Base-by-base conservation (phyloP, 345 rosid species). In the Viola odorata region DNA sequence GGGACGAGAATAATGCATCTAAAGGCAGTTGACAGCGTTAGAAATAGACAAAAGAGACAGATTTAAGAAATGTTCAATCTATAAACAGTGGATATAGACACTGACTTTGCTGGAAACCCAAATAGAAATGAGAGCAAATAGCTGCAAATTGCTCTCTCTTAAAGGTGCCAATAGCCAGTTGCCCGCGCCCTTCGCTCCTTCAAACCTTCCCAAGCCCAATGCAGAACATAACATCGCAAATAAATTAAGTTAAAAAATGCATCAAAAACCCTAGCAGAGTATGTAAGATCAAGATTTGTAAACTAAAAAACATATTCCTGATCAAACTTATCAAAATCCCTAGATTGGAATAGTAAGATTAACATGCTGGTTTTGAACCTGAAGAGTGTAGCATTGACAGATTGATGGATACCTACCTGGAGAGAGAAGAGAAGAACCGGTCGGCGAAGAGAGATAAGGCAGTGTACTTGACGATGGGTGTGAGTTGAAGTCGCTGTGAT, bases 91-190 rank as follows among this genome's bases (percentile, higher is more conserved):
- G 32, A 23, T 36, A 12, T 42, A 42, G 13, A 47, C 5, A 52
- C 80, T 58, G 47, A 85, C 95, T 78, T 88, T 88, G 75, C 84
- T 85, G 8, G 95, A 82, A 69, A 86, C 72, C 96, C 96, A 88
- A 12, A 86, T 41, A 23, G 91, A 78, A 75, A 84, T 52, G 12
- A 88, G 87, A 5, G 75, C 81, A 78, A 86, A 88, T 12, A 88
- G 62, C 76, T 86, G 91, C 75, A 88, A 60, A 77, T 81, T 88
- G 82, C 95, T 78, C 72, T 86, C 87, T 44, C 65, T 82, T 45
- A 78, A 10, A 10, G 90, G 84, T 58, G 71, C 73, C 79, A 88
- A 52, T 53, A 91, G 81, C 98, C 91, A 86, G 64, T 80, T 82
- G 15, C 69, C 69, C 50, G 32, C 39, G 32, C 65, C 72, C 60